phyloP scores from a whole-genome alignment of 768 basidiomycete species.

The Rhodotorula graminis region DNA sequence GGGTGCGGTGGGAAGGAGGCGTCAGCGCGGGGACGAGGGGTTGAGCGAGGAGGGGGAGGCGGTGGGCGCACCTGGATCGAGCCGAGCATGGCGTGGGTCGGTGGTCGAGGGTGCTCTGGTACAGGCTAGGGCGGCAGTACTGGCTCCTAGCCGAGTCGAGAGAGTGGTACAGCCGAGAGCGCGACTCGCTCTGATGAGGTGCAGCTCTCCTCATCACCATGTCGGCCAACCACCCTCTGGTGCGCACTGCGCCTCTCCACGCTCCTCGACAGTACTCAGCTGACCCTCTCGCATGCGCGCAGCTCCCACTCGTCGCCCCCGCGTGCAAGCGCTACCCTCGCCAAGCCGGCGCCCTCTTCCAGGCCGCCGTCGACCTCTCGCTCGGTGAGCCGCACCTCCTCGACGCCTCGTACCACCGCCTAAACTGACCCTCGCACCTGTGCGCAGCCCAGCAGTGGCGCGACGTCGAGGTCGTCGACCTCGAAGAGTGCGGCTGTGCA shows the following conservation, averaged over 20 bases:
- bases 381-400: conserved; percentile 14
- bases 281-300: not conserved
- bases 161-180: too few relatives aligned
- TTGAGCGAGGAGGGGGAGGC: not conserved
- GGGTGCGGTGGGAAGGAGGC: too few relatives aligned
- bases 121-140: not conserved
- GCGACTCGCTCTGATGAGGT: not conserved
- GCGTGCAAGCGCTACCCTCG: conserved; percentile 6
- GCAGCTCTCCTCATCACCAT: not conserved
- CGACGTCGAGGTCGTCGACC: conserved; percentile 29
- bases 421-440: not conserved
- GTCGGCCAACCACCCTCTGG: conserved; percentile 26
- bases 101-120: not conserved
- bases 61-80: conserved; percentile 46
- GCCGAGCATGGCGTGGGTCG: conserved; percentile 27
- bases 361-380: conserved; percentile 23
- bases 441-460: conserved; percentile 34
- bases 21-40: too few relatives aligned
- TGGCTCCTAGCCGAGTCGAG: not conserved
- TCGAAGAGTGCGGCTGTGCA: conserved; percentile 17
- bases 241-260: not conserved
- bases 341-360: conserved; percentile 27
- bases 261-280: not conserved
- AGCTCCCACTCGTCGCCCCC: conserved; percentile 26
- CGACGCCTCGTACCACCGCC: too few relatives aligned